phyloP scores from a whole-genome alignment of 768 basidiomycete species.

The Kwoniella mangroviensis region DNA sequence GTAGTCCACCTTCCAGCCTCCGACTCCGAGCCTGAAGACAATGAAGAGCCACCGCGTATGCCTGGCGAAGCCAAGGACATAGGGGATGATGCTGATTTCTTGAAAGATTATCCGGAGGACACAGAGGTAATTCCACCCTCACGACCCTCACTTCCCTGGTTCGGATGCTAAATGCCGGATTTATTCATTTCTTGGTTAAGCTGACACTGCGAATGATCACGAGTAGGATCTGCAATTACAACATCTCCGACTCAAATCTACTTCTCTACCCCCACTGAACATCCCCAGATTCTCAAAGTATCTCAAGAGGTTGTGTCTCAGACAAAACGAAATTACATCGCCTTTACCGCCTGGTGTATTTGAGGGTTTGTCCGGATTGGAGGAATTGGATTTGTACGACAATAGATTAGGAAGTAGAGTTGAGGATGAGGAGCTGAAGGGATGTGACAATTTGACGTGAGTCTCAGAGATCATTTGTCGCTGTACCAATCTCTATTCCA shows the following conservation, averaged over 20 bases:
- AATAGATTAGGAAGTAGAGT: constrained; percentile 82
- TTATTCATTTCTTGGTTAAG: not conserved
- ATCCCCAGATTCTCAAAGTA: constrained; percentile 69
- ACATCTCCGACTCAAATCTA: constrained; percentile 73
- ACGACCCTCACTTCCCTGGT: constrained; percentile 3
- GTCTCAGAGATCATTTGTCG: constrained; percentile 18
- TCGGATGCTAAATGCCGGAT: not conserved
- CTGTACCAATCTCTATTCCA: too few species aligned
- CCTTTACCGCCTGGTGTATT: constrained; percentile 74
- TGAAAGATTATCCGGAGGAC: constrained; percentile 80
- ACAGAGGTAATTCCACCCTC: constrained; percentile 67
- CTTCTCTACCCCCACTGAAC: constrained; percentile 63
- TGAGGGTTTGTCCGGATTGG: constrained; percentile 68
- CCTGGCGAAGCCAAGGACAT: constrained; percentile 61
- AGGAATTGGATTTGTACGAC: constrained; percentile 94
- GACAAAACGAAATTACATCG: constrained; percentile 78
- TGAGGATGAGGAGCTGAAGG: constrained; percentile 66
- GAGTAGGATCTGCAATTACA: constrained; percentile 84
- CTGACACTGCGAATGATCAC: not conserved
- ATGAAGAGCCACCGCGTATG: constrained; percentile 60
- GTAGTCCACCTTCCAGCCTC: constrained; percentile 48
- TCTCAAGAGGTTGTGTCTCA: constrained; percentile 75
- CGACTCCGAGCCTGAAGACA: constrained; percentile 61
- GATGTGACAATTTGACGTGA: constrained; percentile 57
- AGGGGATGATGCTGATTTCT: constrained; percentile 65